Base-by-base conservation (phyloP, 805 yeast species). In the Zygotorulaspora chibaensis region DNA sequence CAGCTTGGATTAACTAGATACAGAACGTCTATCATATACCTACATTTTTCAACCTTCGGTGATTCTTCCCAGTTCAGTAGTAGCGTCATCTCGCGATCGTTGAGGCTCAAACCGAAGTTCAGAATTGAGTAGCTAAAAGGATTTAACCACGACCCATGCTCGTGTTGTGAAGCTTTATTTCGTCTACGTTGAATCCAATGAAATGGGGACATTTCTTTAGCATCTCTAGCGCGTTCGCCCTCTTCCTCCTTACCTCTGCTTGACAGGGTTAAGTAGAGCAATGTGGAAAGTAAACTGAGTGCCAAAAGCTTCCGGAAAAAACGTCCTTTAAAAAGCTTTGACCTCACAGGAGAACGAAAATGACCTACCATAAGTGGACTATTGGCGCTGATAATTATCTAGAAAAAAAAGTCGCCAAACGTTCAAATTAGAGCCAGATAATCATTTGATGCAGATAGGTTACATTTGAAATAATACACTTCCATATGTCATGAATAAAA, bases 1-100 rank as follows among this genome's bases (percentile, higher is more conserved):
- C 66, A 62, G 4, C 29, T 40, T 8, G 55, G 43, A 39, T 52
- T 46, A 12, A 40, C 39, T 8, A 40, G 41, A 38, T 60, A 58
- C 2, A 55, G 45, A 8, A 47, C 43, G 10, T 56, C 54, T 38
- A 56, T 48, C 39, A 56, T 44, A 39, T 52, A 50, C 8, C 53
- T 50, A 42, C 65, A 62, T 48, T 53, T 53, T 13, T 50, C 52
- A 11, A 38, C 50, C 9, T 46, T 29, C 5, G 48, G 33, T 9
- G 43, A 40, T 6, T 15, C 25, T 3, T 38, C 42, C 48, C 48
- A 49, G 23, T 46, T 43, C 16, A 43, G n/a, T 20, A 49, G 34
- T 27, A 49, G 34, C n/a, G 30, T 23, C 17, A 16, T 15, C 34
- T 48, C 52, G 15, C 34, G 18, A n/a, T 48, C 51, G 11, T 27